These are phyloP conservation scores for Thielaviopsis populi DNA, from an alignment of 2,329 filamentous ascomycete genomes.

Conservation along the genomic window DNA sequence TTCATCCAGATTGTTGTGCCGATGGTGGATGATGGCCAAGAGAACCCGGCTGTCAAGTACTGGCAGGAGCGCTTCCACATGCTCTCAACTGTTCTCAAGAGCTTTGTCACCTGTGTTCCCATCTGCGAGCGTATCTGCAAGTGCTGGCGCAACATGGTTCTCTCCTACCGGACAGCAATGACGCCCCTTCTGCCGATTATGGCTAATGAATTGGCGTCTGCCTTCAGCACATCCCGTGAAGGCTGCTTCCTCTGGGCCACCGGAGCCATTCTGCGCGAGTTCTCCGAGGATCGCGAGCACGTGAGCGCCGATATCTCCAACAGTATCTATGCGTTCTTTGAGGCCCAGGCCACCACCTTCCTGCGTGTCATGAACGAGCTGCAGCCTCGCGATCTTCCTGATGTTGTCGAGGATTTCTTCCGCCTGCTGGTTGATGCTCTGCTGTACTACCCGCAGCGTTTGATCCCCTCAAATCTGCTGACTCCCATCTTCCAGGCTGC, in stretches of 20 bases:
- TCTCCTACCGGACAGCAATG: slow-evolving; percentile 85
- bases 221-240: slow-evolving; percentile 74
- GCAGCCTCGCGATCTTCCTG: slow-evolving; percentile 56
- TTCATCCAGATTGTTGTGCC: slow-evolving; percentile 71
- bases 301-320: slow-evolving; percentile 70
- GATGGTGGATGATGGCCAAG: slow-evolving; percentile 52
- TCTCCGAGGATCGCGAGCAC: slow-evolving; percentile 76
- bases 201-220: slow-evolving; percentile 73
- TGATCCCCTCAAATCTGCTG: slow-evolving; percentile 66
- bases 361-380: slow-evolving; percentile 78
- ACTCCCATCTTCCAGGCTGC: slow-evolving; percentile 75
- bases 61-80: slow-evolving; percentile 89
- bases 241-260: slow-evolving; percentile 99
- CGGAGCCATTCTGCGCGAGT: slow-evolving; percentile 85
- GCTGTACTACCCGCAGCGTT: slow-evolving; percentile 76
- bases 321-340: slow-evolving; percentile 87
- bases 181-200: slow-evolving; percentile 69
- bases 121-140: slow-evolving; percentile 89
- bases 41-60: slow-evolving; percentile 88
- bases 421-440: slow-evolving; percentile 80
- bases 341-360: slow-evolving; percentile 81
- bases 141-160: slow-evolving; percentile 93
- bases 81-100: slow-evolving; percentile 71
- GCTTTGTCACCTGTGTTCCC: slow-evolving; percentile 70
- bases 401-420: slow-evolving; percentile 93